Conservation (phyloP, 2,329 filamentous ascomycete genomes). For the Exophiala aquamarina region DNA sequence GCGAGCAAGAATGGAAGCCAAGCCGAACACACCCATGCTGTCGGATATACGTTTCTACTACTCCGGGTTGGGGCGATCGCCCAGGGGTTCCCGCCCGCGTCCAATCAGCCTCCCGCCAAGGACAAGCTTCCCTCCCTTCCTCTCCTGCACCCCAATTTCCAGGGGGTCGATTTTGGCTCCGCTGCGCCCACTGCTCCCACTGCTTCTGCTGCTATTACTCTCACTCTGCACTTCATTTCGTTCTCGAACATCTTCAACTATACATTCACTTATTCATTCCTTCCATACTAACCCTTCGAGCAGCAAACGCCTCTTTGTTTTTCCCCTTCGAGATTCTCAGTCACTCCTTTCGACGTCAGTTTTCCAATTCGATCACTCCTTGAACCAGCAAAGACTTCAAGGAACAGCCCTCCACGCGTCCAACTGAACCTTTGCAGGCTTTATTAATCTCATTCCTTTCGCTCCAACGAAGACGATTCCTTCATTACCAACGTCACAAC, state of each 20-base stretch:
- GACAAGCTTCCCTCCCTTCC: too few species aligned
- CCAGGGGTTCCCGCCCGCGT: too few species aligned
- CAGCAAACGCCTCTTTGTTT: too few species aligned
- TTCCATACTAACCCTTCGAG: neutral
- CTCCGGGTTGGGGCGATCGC: too few species aligned
- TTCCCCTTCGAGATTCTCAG: conserved; percentile 1
- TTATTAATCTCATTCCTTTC: too few species aligned
- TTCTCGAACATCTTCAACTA: neutral
- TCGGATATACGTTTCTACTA: too few species aligned
- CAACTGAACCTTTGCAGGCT: neutral
- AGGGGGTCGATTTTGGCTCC: neutral
- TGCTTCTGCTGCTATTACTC: neutral
- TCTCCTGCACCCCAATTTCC: too few species aligned
- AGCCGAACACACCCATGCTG: too few species aligned
- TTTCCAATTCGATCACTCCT: too few species aligned
- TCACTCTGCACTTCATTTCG: too few species aligned
- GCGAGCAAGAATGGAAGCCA: too few species aligned
- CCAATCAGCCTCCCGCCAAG: too few species aligned
- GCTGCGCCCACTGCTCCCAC: neutral
- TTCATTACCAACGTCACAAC: conserved; percentile 8
- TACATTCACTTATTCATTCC: conserved; percentile 10
- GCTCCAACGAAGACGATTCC: conserved; percentile 2
- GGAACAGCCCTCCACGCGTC: neutral
- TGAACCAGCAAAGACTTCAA: neutral
- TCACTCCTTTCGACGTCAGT: conserved; percentile 4